Evolutionary conservation across 2,329 filamentous ascomycete genomes (phyloP), one percentile per base, ranked within the genome.

Genomic region (Rugonectria rugulosa): DNA sequence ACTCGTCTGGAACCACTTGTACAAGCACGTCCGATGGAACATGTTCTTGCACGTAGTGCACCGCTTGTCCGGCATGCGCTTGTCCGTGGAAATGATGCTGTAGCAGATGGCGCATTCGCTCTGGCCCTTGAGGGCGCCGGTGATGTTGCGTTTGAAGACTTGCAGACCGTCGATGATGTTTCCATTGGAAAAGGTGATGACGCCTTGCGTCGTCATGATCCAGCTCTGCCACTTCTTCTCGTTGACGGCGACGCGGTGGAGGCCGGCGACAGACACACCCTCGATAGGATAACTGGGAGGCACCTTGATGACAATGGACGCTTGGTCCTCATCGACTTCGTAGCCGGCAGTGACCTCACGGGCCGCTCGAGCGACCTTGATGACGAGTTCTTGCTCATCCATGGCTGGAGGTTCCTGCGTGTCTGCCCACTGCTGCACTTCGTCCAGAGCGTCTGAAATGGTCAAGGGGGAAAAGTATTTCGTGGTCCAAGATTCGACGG

Each of bases 31-130:
- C 1, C 88, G 84, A 75, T 99, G 95, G 79, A 98, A 99, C 48
- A 90, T 79, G 75, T 99, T 94, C 80, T 92, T 94, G 81, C 95
- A 99, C 2, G 94, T 98, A 41, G 84, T 81, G 73, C 95, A 99
- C 50, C 86, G 82, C 81, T 98, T 98, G 72, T 95, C 94, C 0
- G 95, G 95, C 72, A 96, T 86, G 73, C 90, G 89, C 79, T 91
- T 91, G 72, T 97, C 93, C 7, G 85, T 86, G 15, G 91, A 91
- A 61, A 99, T 91, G 69, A 99, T 92, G 56, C 88, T 92, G 78
- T 98, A 98, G 79, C 94, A 98, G 70, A 98, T 98, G 9, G 95
- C 92, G 70, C 95, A 99, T 74, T 99, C 95, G 17, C 85, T 90
- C 75, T 98, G 93, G 29, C 93, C 95, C 77, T 96, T 95, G 62